Base-by-base conservation (phyloP, 371 early-diverging fungal species). In the Actinomortierella wolfii region DNA sequence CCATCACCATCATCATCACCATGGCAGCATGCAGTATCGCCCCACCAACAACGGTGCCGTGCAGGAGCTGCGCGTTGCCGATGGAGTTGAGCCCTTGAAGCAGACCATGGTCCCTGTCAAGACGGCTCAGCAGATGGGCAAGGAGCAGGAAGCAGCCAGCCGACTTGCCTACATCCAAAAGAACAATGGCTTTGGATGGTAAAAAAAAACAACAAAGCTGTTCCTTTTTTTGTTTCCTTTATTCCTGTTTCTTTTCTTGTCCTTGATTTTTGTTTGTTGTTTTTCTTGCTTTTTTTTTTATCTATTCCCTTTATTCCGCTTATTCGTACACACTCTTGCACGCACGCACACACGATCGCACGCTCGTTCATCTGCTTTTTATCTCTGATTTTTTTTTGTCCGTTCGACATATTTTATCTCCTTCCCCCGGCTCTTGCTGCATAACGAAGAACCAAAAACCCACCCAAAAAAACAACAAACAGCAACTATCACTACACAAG, bases 51-150 rank as follows among this genome's bases (percentile, higher is more conserved):
- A 34, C 34, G 34, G 34, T 34, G 34, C 34, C 11, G 57, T 69
- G 40, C 63, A 69, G 61, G 70, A 69, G 47, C 63, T 69, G 44
- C 60, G 70, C 15, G 29, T 69, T 47, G 70, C 70, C 8, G 70
- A 69, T 24, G 70, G 70, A 29, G 70, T 69, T 0, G 70, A 69
- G 55, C 70, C 70, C 15, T 45, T 69, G 58, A 69, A 69, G 51
- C 70, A 69, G 55, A 69, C 64, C 14, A 69, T 69, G 70, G 29
- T 69, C 20, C 70, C 70, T 0, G 70, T 69, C 54, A 69, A 64
- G 48, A 59, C 70, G n/a, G 70, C 60, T 2, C 70, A 69, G 43
- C 70, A 69, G 54, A 53, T 69, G 13, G 70, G 64, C 53, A 69
- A 69, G 64, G 70, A 69, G 54, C 64, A 64, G 57, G 70, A 64